Evolutionary conservation across 73 alveolate species (phyloP), one percentile per base, ranked within the genome.

Genomic region (Paramecium sexaurelia): DNA sequence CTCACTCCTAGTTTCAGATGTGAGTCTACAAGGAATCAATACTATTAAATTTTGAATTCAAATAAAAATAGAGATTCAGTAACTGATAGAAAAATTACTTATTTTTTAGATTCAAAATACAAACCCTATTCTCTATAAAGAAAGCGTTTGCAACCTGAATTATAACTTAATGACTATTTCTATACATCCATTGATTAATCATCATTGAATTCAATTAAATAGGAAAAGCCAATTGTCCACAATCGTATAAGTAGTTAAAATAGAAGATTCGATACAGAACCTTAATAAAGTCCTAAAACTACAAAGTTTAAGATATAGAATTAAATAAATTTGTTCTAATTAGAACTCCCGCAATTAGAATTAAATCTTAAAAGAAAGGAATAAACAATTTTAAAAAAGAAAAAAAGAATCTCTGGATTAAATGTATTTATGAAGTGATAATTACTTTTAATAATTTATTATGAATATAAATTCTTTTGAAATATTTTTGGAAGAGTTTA

Each of bases 361-460:
- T 61, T 29, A 2, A 61, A 26, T 32, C 83, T 32, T 1, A 26
- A 29, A 61, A 24, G 67, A 51, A 51, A 51, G 17, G 67, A 51
- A 24, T 19, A 26, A 13, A 61, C 83, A 0, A 61, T 61, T 61
- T 32, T 61, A 5, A 61, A 61, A 61, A 61, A 61, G 43, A 61
- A 61, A 32, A 61, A 61, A 61, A 32, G 83, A 61, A 32, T 61
- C 39, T 61, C 20, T 29, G 83, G 83, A 61, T 61, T 61, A 29
- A 61, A 32, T 29, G 20, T 61, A 19, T 61, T 61, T 29, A 29
- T 61, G 83, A 61, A 61, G 83, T 61, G 83, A 61, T 61, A 22
- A 29, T 61, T 61, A 61, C 43, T 61, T 61, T 61, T 29, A 61
- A 29, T 61, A 61, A 61, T 61, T 26, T 8, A 61, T 32, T 61